Evolutionary conservation across 2,329 filamentous ascomycete species (phyloP).

Genomic region (Graphiopsis chlorocephala): DNA sequence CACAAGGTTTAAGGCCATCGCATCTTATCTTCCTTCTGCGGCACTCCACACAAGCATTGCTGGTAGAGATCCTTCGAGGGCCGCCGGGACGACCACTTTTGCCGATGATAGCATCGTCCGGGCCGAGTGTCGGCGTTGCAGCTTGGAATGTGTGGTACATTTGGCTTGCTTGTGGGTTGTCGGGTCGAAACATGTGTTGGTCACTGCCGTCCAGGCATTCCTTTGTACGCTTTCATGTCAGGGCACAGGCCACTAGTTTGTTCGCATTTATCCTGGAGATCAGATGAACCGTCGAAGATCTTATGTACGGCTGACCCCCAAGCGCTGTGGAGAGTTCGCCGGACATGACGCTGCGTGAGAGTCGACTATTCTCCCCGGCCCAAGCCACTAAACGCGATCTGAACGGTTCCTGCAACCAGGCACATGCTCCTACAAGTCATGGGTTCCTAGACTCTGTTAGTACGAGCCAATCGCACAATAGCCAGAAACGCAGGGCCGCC

Average conservation of each 20-base stretch:
- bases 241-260: background rate
- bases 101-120: slow-evolving; percentile 34
- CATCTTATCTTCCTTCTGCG: slow-evolving; percentile 81
- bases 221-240: slow-evolving; percentile 12
- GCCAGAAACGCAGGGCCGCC: slow-evolving; percentile 12
- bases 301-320: slow-evolving; percentile 4
- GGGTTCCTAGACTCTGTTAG: slow-evolving; percentile 7
- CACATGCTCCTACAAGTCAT: slow-evolving; percentile 14
- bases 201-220: slow-evolving; percentile 13
- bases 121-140: slow-evolving; percentile 31
- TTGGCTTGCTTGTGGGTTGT: slow-evolving; percentile 10
- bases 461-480: slow-evolving; percentile 5
- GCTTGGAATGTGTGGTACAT: slow-evolving; percentile 49
- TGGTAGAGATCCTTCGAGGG: slow-evolving; percentile 47
- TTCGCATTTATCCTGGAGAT: background rate
- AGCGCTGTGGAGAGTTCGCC: slow-evolving; percentile 1
- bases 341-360: slow-evolving; percentile 10
- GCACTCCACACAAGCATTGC: slow-evolving; percentile 70
- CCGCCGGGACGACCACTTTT: slow-evolving; percentile 38
- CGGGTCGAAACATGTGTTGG: slow-evolving; percentile 4
- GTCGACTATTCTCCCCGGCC: background rate
- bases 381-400: slow-evolving; percentile 8
- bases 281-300: background rate
- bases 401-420: slow-evolving; percentile 15
- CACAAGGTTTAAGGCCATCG: slow-evolving; percentile 77